Evolutionary conservation across 106 monocot genomes (phyloP).

Genomic region (Dactylorhiza incarnata): DNA sequence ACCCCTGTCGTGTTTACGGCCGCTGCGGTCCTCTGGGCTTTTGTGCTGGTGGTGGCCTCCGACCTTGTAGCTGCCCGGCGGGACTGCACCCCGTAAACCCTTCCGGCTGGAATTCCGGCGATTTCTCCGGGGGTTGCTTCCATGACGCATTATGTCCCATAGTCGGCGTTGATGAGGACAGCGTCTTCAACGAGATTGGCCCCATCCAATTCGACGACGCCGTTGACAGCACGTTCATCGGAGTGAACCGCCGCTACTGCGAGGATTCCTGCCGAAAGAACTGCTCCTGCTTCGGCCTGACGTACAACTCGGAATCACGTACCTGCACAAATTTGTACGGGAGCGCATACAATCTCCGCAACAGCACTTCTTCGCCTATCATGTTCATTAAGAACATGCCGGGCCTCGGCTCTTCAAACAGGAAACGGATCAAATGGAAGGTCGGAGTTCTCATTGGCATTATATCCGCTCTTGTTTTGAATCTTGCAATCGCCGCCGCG

Average conservation of each 20-base stretch:
- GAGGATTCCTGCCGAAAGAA: slow-evolving; percentile 35
- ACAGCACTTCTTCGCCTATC: slow-evolving; percentile 12
- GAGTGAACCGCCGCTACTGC: slow-evolving; percentile 17
- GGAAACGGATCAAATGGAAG: slow-evolving; percentile 6
- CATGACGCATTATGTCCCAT: neutral
- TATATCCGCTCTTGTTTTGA: slow-evolving; percentile 5
- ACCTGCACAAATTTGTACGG: slow-evolving; percentile 29
- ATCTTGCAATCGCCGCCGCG: neutral
- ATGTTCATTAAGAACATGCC: slow-evolving; percentile 24
- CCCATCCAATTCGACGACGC: slow-evolving; percentile 20
- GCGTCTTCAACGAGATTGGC: slow-evolving; percentile 17
- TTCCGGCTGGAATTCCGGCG: slow-evolving; percentile 28
- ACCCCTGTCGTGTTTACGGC: slow-evolving; percentile 32
- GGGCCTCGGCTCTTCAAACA: neutral
- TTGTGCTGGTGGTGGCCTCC: slow-evolving; percentile 21
- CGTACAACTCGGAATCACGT: slow-evolving; percentile 8
- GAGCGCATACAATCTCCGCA: slow-evolving; percentile 32
- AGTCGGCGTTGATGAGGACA: neutral
- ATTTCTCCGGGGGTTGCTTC: slow-evolving; percentile 30
- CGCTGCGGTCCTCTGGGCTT: slow-evolving; percentile 47
- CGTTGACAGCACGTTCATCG: neutral
- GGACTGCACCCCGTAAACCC: slow-evolving; percentile 16
- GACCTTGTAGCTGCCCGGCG: slow-evolving; percentile 26
- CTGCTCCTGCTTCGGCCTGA: slow-evolving; percentile 46
- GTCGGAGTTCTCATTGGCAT: neutral